Evolutionary conservation across 2,329 filamentous ascomycete genomes (phyloP).

Genomic region (Pleomassaria siparia): DNA sequence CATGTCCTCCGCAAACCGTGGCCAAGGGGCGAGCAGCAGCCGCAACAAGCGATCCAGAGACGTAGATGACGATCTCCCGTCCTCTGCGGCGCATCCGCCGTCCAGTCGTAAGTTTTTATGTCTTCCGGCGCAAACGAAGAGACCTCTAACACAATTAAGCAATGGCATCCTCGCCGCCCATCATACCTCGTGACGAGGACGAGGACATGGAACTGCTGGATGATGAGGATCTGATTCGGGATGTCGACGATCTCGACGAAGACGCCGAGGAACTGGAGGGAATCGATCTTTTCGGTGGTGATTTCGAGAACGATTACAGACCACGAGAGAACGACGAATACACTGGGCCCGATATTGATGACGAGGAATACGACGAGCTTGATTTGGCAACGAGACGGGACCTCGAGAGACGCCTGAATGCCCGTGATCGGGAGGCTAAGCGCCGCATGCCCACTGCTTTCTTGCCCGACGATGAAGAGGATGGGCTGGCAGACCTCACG

Average conservation of each 20-base stretch:
- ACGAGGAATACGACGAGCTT: constrained; percentile 74
- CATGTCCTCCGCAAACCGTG: constrained; percentile 82
- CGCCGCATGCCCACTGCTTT: constrained; percentile 72
- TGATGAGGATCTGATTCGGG: constrained; percentile 65
- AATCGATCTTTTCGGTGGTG: constrained; percentile 71
- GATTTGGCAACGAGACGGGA: constrained; percentile 66
- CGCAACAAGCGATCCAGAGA: constrained; percentile 70
- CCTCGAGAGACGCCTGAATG: constrained; percentile 72
- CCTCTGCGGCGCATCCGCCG: constrained; percentile 60
- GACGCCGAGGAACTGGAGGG: constrained; percentile 70
- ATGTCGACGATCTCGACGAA: constrained; percentile 69
- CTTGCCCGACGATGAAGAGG: constrained; percentile 81
- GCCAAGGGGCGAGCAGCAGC: constrained; percentile 55
- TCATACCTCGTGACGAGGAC: constrained; percentile 67
- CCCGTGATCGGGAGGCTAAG: constrained; percentile 69
- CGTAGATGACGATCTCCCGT: constrained; percentile 59
- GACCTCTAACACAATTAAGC: constrained; percentile 43
- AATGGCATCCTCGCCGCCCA: constrained; percentile 62
- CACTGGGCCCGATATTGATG: constrained; percentile 71
- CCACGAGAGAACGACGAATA: constrained; percentile 61
- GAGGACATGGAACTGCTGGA: constrained; percentile 73
- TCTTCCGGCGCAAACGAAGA: neutral
- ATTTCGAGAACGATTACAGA: constrained; percentile 65
- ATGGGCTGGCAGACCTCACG: constrained; percentile 80
- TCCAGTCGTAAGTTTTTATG: constrained; percentile 63